Evolutionary conservation across 2,329 filamentous ascomycete species (phyloP).

Genomic region (Metarhizium album): DNA sequence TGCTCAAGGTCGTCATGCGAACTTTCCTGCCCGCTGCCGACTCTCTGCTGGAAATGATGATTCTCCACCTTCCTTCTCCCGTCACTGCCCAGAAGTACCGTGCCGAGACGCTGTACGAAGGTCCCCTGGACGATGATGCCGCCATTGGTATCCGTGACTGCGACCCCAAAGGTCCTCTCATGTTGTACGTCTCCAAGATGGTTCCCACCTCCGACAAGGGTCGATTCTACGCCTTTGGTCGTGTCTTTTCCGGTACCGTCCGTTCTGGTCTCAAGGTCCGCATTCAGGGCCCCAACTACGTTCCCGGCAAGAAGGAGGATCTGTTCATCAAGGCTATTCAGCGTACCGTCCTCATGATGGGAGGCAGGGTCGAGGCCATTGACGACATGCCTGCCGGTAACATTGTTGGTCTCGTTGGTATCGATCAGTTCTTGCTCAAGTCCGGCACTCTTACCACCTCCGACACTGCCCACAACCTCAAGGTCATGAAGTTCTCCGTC

Average conservation of each 20-base stretch:
- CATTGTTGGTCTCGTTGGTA: constrained; percentile 98
- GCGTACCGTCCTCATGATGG: constrained; percentile 99
- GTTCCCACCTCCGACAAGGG: constrained; percentile 99
- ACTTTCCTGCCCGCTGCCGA: constrained; percentile 98
- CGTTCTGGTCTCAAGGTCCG: constrained; percentile 97
- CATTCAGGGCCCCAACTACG: constrained; percentile 99
- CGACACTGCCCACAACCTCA: constrained; percentile 98
- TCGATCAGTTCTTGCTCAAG: constrained; percentile 99
- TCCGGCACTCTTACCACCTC: constrained; percentile 97
- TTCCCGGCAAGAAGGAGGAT: constrained; percentile 96
- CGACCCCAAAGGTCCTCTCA: constrained; percentile 94
- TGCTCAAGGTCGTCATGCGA: constrained; percentile 96
- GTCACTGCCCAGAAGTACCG: constrained; percentile 95
- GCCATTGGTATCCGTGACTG: constrained; percentile 98
- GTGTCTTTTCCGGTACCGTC: constrained; percentile 99
- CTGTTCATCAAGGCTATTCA: constrained; percentile 99
- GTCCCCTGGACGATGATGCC: constrained; percentile 82
- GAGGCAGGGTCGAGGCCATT: constrained; percentile 96
- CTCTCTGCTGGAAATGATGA: constrained; percentile 99
- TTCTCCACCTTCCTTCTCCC: constrained; percentile 95
- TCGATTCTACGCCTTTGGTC: constrained; percentile 99
- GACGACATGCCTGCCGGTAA: constrained; percentile 99
- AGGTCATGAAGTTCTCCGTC: constrained; percentile 99
- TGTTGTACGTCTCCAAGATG: constrained; percentile 99
- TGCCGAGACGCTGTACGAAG: constrained; percentile 97